phyloP scores from a whole-genome alignment of 257 asterid species.

The Plantago major region DNA sequence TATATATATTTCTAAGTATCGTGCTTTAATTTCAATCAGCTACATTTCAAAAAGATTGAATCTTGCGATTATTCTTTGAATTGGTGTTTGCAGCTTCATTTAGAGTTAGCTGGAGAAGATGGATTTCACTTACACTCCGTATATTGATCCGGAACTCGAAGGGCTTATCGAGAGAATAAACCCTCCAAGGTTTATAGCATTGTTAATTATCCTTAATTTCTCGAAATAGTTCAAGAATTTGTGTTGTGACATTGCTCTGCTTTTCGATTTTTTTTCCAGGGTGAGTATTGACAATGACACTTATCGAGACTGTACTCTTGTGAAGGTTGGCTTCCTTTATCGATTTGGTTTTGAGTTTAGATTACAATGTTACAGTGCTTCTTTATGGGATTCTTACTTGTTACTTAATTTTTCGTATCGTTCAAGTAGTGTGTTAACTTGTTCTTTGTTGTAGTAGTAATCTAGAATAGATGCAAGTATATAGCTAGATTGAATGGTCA shows the following conservation, averaged over 20 bases:
- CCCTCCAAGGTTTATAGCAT: slow-evolving; percentile 70
- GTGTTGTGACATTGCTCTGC: background rate
- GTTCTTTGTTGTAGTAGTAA: background rate
- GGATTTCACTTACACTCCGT: slow-evolving; percentile 65
- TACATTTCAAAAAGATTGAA: background rate
- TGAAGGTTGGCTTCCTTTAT: slow-evolving; percentile 49
- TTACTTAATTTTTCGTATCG: background rate
- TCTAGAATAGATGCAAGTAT: no score
- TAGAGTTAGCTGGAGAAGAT: slow-evolving; percentile 22
- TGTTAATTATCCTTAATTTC: background rate
- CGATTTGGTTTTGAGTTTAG: background rate
- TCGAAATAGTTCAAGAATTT: background rate
- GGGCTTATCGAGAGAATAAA: slow-evolving; percentile 62
- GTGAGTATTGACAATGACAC: slow-evolving; percentile 72
- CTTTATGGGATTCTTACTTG: background rate
- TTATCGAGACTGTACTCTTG: slow-evolving; percentile 64
- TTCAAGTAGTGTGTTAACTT: background rate
- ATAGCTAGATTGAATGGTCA: no score
- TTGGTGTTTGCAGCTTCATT: slow-evolving; percentile 20
- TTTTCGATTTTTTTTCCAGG: slow-evolving; percentile 38
- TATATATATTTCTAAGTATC: background rate
- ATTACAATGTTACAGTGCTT: background rate
- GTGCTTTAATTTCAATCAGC: background rate
- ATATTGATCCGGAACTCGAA: slow-evolving; percentile 54
- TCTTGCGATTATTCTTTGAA: background rate